These are phyloP conservation scores for Aureobasidium melanogenum DNA, from an alignment of 2,329 filamentous ascomycete genomes.

Conservation along the genomic window DNA sequence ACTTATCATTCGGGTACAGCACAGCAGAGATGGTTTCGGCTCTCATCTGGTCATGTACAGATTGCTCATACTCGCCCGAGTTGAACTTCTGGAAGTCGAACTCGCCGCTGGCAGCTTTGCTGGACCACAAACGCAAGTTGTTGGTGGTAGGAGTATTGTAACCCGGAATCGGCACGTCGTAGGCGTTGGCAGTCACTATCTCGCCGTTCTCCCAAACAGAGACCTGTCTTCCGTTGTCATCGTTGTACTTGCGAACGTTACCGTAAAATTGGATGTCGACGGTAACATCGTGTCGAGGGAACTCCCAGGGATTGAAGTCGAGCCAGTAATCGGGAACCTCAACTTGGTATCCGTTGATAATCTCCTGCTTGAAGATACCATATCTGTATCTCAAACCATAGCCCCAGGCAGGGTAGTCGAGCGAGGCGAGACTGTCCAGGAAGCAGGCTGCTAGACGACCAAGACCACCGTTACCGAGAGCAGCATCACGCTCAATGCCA, in stretches of 20 bases:
- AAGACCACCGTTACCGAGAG: constrained; percentile 89
- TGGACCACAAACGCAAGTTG: constrained; percentile 94
- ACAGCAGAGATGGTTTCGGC: constrained; percentile 99
- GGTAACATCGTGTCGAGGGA: constrained; percentile 86
- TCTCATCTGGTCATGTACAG: constrained; percentile 93
- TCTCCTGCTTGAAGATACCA: constrained; percentile 97
- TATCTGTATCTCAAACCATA: constrained; percentile 94
- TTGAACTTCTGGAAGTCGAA: constrained; percentile 99
- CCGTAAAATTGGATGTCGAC: constrained; percentile 98
- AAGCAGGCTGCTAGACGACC: constrained; percentile 94
- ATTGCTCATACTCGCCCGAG: constrained; percentile 93
- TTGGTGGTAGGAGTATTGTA: constrained; percentile 87
- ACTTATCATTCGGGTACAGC: constrained; percentile 68
- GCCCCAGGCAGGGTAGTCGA: constrained; percentile 95
- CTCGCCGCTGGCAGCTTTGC: constrained; percentile 91
- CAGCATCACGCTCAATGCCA: constrained; percentile 88
- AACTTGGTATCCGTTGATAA: constrained; percentile 94
- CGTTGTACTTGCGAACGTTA: constrained; percentile 62
- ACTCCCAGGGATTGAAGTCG: constrained; percentile 99
- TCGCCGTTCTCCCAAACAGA: constrained; percentile 87
- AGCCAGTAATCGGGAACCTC: constrained; percentile 99
- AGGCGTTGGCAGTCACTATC: constrained; percentile 83
- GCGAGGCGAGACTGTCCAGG: constrained; percentile 86
- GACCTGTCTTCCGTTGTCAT: constrained; percentile 66
- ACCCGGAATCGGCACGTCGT: constrained; percentile 79